A percentile compares a stretch with the other conserved stretches of the same genome.
Evolutionary conservation across 768 basidiomycete species (phyloP).

Genomic region (Inosperma sp.): DNA sequence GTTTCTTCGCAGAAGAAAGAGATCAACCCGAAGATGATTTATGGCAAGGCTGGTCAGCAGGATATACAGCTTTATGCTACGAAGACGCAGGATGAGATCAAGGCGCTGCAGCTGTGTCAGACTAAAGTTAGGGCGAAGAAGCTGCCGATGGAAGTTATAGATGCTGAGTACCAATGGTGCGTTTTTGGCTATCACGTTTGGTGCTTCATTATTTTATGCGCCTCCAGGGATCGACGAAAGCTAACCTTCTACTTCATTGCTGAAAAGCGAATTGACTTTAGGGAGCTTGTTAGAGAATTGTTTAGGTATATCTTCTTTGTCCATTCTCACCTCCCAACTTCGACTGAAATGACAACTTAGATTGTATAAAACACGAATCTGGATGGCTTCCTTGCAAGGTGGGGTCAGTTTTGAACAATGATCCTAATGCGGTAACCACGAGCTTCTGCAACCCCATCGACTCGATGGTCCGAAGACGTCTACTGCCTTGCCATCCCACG

Average conservation of each 20-base stretch:
- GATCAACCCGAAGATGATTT: conserved; percentile 95
- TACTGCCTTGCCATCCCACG: too few species aligned
- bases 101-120: conserved; percentile 87
- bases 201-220: neutral
- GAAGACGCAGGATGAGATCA: conserved; percentile 88
- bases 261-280: conserved; percentile 92
- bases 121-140: conserved; percentile 91
- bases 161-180: conserved; percentile 98
- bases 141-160: conserved; percentile 96
- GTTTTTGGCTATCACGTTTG: conserved; percentile 24
- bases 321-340: neutral
- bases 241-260: conserved; percentile 97
- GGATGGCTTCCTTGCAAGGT: conserved; percentile 85
- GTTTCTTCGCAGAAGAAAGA: conserved; percentile 61
- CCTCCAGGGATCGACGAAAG: conserved; percentile 88
- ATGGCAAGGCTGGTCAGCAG: conserved; percentile 75
- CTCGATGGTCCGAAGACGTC: too few species aligned
- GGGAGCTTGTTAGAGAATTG: conserved; percentile 91
- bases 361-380: conserved; percentile 90
- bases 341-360: conserved; percentile 32
- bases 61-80: conserved; percentile 80
- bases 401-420: conserved; percentile 37
- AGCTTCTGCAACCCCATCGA: too few species aligned
- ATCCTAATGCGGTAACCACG: neutral
- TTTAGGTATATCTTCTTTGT: conserved; percentile 59